phyloP scores from a whole-genome alignment of 345 rosid genomes.

The Firmiana major region DNA sequence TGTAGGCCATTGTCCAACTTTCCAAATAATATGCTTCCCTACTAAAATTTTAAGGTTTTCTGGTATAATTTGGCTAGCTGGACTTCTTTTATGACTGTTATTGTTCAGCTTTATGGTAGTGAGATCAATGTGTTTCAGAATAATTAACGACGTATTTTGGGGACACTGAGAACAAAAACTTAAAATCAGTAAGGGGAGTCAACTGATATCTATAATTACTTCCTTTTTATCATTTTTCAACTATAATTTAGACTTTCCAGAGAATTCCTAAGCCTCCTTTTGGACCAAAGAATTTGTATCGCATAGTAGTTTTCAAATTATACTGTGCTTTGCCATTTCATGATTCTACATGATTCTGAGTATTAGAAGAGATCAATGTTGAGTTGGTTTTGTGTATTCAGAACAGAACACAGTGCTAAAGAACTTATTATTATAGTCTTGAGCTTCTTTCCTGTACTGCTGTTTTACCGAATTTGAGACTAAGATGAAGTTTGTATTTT shows the following conservation, averaged over 20 bases:
- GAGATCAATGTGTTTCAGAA: neutral
- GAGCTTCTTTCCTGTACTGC: neutral
- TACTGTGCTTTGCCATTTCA: neutral
- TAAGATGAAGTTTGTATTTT: neutral
- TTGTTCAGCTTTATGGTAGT: neutral
- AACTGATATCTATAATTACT: neutral
- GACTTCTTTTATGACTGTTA: neutral
- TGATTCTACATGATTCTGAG: neutral
- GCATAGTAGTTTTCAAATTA: neutral
- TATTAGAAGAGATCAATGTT: neutral
- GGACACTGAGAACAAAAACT: no score
- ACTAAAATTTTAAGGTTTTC: neutral
- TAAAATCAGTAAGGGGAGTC: no score
- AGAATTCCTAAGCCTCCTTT: neutral
- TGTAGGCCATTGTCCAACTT: neutral
- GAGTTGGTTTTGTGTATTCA: neutral
- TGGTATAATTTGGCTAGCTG: neutral
- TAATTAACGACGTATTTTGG: no score
- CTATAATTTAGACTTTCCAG: neutral
- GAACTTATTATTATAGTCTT: neutral
- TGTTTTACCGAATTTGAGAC: neutral
- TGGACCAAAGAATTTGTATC: neutral
- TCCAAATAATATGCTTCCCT: no score
- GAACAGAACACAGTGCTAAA: neutral
- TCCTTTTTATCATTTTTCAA: neutral